phyloP scores from a whole-genome alignment of 108 stramenopile species.

The Aurantiochytrium sp. region DNA sequence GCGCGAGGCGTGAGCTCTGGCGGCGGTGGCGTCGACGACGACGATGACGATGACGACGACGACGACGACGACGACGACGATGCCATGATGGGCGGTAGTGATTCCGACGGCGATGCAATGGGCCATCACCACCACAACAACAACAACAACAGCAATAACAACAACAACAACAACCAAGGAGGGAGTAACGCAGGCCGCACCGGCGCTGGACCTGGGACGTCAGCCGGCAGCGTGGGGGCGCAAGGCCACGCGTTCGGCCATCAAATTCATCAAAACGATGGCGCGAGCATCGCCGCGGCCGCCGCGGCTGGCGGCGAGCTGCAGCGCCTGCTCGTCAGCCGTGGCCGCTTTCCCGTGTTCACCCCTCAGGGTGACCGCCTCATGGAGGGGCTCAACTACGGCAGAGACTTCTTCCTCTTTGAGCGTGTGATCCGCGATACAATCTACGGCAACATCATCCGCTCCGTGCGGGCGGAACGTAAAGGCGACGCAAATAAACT shows the following conservation, averaged over 20 bases:
- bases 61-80: not conserved
- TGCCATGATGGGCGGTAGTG: not conserved
- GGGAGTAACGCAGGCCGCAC: no score
- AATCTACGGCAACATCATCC: not conserved
- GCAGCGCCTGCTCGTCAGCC: not conserved
- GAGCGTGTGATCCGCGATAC: slow-evolving; percentile 2
- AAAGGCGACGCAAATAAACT: not conserved
- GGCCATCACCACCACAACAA: no score
- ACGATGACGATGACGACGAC: not conserved
- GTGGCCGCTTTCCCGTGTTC: not conserved
- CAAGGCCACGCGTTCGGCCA: no score
- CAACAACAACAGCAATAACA: not conserved
- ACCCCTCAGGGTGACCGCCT: not conserved
- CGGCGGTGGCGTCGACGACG: not conserved
- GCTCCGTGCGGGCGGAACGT: not conserved
- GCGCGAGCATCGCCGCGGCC: not conserved
- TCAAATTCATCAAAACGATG: no score
- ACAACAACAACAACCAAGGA: not conserved
- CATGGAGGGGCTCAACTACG: not conserved
- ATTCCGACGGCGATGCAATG: not conserved
- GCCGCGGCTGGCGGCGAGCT: not conserved
- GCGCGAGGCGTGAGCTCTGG: not conserved
- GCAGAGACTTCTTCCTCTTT: not conserved
- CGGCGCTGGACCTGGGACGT: no score
- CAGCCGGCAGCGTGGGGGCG: no score